Percentiles rank a stretch among this genome's conserved stretches.
These are phyloP conservation scores for Annulohypoxylon truncatum DNA, from an alignment of 2,329 filamentous ascomycete genomes.

Conservation along the genomic window DNA sequence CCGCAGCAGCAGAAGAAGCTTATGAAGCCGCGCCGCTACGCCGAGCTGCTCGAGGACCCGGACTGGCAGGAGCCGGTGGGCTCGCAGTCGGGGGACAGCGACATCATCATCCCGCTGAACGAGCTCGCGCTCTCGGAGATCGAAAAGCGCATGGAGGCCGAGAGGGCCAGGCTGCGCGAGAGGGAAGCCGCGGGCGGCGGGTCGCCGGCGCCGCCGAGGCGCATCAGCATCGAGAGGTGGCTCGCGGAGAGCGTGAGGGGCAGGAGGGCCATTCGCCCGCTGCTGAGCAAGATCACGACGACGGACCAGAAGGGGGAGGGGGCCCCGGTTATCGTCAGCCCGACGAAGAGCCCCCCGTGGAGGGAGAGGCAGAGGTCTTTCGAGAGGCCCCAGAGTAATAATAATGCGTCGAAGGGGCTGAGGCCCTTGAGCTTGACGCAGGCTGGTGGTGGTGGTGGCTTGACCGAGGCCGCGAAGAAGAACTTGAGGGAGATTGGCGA, in stretches of 20 bases:
- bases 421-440: constrained; percentile 38
- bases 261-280: constrained; percentile 11
- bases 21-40: constrained; percentile 25
- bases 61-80: constrained; percentile 28
- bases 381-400: constrained; percentile 12
- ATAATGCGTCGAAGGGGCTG: constrained; percentile 23
- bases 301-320: not conserved
- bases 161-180: not conserved
- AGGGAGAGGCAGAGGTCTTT: constrained; percentile 27
- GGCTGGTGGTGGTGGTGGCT: constrained; percentile 1
- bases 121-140: not conserved
- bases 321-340: not conserved
- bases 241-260: constrained; percentile 29
- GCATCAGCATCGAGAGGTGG: constrained; percentile 28
- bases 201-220: not conserved
- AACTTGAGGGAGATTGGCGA: constrained; percentile 13
- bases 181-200: not conserved
- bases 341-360: constrained; percentile 22
- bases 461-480: constrained; percentile 25
- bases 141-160: not conserved
- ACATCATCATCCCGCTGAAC: constrained; percentile 5
- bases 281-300: not conserved
- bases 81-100: constrained; percentile 16
- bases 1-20: constrained; percentile 25
- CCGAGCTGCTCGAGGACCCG: constrained; percentile 20